Percentiles rank a stretch among this genome's conserved stretches.
Conservation (phyloP, 768 basidiomycete species). For the Cyathus striatus region DNA sequence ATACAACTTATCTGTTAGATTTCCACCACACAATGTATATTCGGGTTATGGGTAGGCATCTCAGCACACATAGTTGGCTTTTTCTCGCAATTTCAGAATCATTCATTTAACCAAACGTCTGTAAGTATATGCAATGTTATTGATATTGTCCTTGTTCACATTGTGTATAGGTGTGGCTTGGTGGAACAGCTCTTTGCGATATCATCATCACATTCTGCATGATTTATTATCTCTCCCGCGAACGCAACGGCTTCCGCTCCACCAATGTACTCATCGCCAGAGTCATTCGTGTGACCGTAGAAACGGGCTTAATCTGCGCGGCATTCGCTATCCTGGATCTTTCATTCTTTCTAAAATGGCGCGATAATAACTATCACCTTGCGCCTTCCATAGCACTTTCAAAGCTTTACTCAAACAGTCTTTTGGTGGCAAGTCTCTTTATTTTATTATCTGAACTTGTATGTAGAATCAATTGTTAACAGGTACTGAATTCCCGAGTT, state of each 20-base stretch:
- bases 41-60: conserved; percentile 9
- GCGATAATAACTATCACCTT: conserved; percentile 15
- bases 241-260: conserved; percentile 13
- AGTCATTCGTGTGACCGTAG: conserved; percentile 14
- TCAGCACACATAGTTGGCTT: conserved; percentile 4
- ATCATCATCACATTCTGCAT: conserved; percentile 14
- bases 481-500: conserved; percentile 4
- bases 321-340: conserved; percentile 16
- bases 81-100: conserved; percentile 5
- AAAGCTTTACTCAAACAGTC: conserved; percentile 18
- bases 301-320: conserved; percentile 16
- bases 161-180: conserved; percentile 10
- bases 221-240: conserved; percentile 13
- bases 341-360: conserved; percentile 11
- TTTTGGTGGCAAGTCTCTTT: conserved; percentile 13
- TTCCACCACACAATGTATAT: conserved; percentile 6
- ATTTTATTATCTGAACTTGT: background rate
- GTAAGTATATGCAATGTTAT: background rate
- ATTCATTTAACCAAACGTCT: conserved; percentile 2
- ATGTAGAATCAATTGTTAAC: background rate
- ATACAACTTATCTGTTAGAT: conserved; percentile 3
- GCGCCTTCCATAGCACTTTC: conserved; percentile 15
- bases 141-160: background rate
- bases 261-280: conserved; percentile 13
- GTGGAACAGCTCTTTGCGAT: conserved; percentile 16